Conservation (phyloP, 2,329 filamentous ascomycete genomes). For the Cladosporium halotolerans region DNA sequence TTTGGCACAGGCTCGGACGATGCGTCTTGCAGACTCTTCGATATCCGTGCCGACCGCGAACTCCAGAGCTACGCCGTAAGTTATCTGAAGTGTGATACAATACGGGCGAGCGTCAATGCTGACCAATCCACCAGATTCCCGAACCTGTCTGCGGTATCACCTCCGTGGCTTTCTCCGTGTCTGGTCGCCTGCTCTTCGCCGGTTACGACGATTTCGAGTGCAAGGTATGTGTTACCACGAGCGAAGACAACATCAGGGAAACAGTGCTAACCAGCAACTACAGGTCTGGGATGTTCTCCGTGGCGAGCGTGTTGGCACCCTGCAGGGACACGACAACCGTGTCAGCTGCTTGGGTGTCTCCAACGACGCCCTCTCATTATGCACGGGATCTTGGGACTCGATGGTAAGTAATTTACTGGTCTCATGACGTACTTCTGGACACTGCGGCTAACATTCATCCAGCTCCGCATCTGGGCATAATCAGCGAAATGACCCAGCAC, state of each 20-base stretch:
- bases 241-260: neutral
- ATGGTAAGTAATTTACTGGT: constrained; percentile 57
- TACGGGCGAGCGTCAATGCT: constrained; percentile 8
- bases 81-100: constrained; percentile 12
- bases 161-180: constrained; percentile 95
- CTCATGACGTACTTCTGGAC: neutral
- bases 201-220: constrained; percentile 99
- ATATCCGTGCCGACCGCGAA: constrained; percentile 89
- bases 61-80: constrained; percentile 62
- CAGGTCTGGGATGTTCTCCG: constrained; percentile 97
- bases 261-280: constrained; percentile 19
- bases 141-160: constrained; percentile 97
- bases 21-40: constrained; percentile 92
- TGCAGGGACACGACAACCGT: constrained; percentile 96
- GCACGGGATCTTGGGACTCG: constrained; percentile 99
- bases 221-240: constrained; percentile 62
- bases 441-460: constrained; percentile 16
- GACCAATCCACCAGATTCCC: constrained; percentile 61
- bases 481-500: constrained; percentile 6
- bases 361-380: constrained; percentile 98
- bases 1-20: constrained; percentile 98
- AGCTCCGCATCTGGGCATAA: constrained; percentile 50
- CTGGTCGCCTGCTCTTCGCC: constrained; percentile 87
- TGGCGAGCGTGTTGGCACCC: constrained; percentile 91
- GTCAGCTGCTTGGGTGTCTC: constrained; percentile 98